These are phyloP conservation scores for Suillus paluster DNA, from an alignment of 768 basidiomycete genomes.

Conservation along the genomic window DNA sequence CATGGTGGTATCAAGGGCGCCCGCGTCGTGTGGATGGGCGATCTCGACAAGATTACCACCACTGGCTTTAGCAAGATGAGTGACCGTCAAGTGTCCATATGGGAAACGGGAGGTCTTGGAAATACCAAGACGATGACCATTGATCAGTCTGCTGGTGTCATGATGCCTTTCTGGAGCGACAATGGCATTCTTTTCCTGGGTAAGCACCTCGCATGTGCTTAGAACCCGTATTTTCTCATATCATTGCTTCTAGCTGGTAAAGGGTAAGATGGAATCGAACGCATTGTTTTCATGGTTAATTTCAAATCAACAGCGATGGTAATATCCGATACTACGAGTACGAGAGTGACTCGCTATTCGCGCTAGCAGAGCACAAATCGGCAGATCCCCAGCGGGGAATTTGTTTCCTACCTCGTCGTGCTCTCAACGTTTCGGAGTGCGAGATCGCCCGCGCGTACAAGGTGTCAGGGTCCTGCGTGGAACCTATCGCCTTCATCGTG, in stretches of 20 bases:
- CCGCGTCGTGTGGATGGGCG: conserved; percentile 90
- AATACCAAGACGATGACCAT: conserved; percentile 79
- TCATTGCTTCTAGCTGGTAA: conserved; percentile 67
- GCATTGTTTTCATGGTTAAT: conserved; percentile 11
- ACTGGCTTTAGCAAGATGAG: conserved; percentile 98
- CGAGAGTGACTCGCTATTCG: conserved; percentile 80
- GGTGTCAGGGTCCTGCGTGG: conserved; percentile 70
- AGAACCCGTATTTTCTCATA: not conserved
- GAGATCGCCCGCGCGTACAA: conserved; percentile 97
- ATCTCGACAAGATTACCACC: conserved; percentile 84
- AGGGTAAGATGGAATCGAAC: conserved; percentile 53
- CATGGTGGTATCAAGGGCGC: conserved; percentile 95
- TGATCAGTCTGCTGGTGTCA: conserved; percentile 90
- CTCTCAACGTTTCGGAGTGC: conserved; percentile 86
- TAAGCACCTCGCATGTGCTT: conserved; percentile 33
- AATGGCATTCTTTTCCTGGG: conserved; percentile 89
- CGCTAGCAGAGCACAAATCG: conserved; percentile 84
- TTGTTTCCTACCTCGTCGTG: conserved; percentile 93
- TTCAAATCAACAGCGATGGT: conserved; percentile 68
- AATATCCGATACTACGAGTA: conserved; percentile 99
- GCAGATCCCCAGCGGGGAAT: conserved; percentile 95
- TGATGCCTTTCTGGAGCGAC: conserved; percentile 98
- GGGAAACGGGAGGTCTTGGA: conserved; percentile 81
- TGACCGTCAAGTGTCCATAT: conserved; percentile 87
- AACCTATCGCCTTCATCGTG: conserved; percentile 94